Evolutionary conservation across 176 grass and related monocot species (phyloP).

Genomic region (Carex parvula): DNA sequence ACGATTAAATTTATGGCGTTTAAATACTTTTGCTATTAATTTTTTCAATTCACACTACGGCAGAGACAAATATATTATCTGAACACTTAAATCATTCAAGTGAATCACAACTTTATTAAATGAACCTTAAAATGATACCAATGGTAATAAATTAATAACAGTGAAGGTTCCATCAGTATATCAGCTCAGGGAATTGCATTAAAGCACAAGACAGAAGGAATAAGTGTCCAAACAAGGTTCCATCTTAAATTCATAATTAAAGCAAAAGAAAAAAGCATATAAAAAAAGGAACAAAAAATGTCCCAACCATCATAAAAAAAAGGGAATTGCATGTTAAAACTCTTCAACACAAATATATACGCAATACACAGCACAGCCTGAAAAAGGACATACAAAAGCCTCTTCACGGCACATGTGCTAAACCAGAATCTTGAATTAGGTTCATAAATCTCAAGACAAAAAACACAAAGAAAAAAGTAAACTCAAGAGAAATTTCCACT

Average conservation of each 20-base stretch:
- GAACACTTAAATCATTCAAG: no score
- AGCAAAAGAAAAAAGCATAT: not conserved
- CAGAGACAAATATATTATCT: no score
- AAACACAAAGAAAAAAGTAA: not conserved
- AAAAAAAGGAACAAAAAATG: not conserved
- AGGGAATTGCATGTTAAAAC: not conserved
- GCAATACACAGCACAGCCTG: conserved; percentile 10
- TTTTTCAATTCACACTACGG: no score
- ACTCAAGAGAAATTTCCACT: conserved; percentile 21
- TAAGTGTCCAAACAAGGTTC: not conserved
- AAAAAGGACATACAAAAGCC: conserved; percentile 28
- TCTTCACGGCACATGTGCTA: conserved; percentile 7
- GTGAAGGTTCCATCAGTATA: no score
- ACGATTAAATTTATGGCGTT: no score
- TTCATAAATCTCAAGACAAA: conserved; percentile 9
- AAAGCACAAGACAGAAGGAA: not conserved
- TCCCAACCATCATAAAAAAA: no score
- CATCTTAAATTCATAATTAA: not conserved
- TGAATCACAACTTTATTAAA: no score
- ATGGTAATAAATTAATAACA: no score
- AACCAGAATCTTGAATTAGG: conserved; percentile 15
- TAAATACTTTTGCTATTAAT: no score
- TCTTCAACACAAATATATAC: conserved; percentile 21
- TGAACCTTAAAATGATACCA: no score
- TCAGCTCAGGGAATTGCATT: not conserved